Percentiles rank a stretch among this genome's conserved stretches.
These are phyloP conservation scores for Boletus semigastroideus DNA, from an alignment of 1,284 basidiomycete species.

Conservation along the genomic window DNA sequence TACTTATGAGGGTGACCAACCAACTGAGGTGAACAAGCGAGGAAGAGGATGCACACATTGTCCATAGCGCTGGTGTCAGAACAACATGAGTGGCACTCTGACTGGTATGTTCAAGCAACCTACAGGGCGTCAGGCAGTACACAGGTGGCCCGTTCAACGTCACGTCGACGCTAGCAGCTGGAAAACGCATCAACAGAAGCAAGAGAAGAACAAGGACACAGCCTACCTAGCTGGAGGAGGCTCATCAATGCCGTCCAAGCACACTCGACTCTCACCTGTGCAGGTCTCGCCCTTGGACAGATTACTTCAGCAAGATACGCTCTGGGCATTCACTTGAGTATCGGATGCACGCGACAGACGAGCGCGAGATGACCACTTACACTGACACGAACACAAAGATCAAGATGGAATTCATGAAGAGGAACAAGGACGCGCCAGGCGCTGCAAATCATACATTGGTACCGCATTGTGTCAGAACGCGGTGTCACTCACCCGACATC, in stretches of 20 bases:
- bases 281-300: conserved; percentile 36
- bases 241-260: conserved; percentile 51
- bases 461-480: not conserved
- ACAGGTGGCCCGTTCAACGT: conserved; percentile 41
- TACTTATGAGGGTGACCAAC: conserved; percentile 53
- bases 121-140: conserved; percentile 40
- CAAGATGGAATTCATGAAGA: conserved; percentile 50
- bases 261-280: conserved; percentile 51
- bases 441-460: conserved; percentile 32
- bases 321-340: conserved; percentile 14
- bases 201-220: not conserved
- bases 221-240: conserved; percentile 49
- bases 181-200: not conserved
- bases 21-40: conserved; percentile 55
- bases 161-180: conserved; percentile 48
- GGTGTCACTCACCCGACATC: conserved; percentile 36
- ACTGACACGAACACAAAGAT: conserved; percentile 43
- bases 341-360: not conserved
- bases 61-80: conserved; percentile 36
- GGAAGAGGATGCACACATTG: conserved; percentile 53
- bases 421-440: conserved; percentile 48
- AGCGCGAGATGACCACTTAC: conserved; percentile 38
- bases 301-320: conserved; percentile 40
- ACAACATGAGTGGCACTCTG: conserved; percentile 1
- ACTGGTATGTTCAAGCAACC: conserved; percentile 15